Conservation (phyloP, 768 basidiomycete genomes). For the Podaxis sp. region DNA sequence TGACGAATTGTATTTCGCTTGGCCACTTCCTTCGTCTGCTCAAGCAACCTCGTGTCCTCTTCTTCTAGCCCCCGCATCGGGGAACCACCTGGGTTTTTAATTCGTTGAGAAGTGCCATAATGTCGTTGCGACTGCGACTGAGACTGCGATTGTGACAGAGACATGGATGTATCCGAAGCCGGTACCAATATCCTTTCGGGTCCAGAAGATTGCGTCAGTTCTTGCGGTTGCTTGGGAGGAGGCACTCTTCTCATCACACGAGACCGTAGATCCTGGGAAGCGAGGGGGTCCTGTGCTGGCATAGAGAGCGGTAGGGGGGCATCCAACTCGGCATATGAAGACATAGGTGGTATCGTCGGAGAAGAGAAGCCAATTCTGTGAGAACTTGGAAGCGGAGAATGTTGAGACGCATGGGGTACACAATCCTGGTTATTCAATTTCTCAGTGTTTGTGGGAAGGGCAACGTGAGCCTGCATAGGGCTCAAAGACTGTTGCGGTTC, state of each 20-base stretch:
- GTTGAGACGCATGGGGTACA: not conserved
- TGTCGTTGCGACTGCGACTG: constrained; percentile 24
- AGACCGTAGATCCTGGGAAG: constrained; percentile 18
- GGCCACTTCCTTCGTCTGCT: not conserved
- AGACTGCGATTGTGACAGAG: constrained; percentile 34
- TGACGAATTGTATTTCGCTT: not conserved
- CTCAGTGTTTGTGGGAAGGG: not conserved
- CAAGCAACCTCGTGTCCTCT: not conserved
- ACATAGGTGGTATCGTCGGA: constrained; percentile 1
- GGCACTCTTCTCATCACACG: constrained; percentile 46
- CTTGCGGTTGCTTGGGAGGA: constrained; percentile 37
- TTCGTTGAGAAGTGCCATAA: not conserved
- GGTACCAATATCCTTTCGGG: constrained; percentile 50
- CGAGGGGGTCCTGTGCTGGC: not conserved
- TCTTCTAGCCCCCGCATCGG: constrained; percentile 4
- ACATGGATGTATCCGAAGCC: constrained; percentile 52
- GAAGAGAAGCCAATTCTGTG: not conserved
- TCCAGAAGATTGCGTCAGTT: constrained; percentile 30
- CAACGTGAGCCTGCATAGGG: not conserved
- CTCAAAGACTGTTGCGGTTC: not conserved
- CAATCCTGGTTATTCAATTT: not conserved
- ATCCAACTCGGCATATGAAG: constrained; percentile 8
- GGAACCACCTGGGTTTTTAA: not conserved
- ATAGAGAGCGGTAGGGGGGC: not conserved
- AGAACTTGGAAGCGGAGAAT: not conserved